These are phyloP conservation scores for Hortiboletus flavorubellus DNA, from an alignment of 768 basidiomycete genomes.

Conservation along the genomic window DNA sequence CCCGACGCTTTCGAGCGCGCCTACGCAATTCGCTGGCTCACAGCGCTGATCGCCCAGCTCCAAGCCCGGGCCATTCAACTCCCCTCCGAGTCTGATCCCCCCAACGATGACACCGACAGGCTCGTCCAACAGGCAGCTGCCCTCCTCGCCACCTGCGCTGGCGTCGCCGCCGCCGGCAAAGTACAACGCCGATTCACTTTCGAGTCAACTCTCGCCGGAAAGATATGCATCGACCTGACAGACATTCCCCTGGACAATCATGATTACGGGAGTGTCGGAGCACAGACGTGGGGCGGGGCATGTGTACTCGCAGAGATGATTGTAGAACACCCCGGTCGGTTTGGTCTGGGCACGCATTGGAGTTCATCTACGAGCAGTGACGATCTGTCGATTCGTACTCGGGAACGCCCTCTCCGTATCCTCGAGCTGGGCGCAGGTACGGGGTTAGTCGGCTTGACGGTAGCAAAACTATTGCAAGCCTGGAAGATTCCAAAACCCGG, in stretches of 20 bases:
- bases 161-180: conserved; percentile 59
- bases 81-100: not conserved
- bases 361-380: not conserved
- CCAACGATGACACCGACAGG: conserved; percentile 25
- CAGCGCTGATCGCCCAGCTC: conserved; percentile 50
- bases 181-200: conserved; percentile 55
- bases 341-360: conserved; percentile 36
- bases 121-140: conserved; percentile 55
- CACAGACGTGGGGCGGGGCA: conserved; percentile 88
- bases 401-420: conserved; percentile 30
- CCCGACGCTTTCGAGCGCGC: conserved; percentile 67
- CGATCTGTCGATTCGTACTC: not conserved
- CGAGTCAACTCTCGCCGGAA: conserved; percentile 8
- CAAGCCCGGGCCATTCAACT: not conserved
- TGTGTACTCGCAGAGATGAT: conserved; percentile 78
- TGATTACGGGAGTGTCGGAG: conserved; percentile 72
- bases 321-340: conserved; percentile 50
- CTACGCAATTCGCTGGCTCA: conserved; percentile 73
- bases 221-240: conserved; percentile 45
- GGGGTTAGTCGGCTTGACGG: conserved; percentile 46
- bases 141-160: conserved; percentile 62
- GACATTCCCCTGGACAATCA: conserved; percentile 69
- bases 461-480: conserved; percentile 32
- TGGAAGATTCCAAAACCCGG: not conserved
- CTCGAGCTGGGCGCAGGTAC: conserved; percentile 60